phyloP scores from a whole-genome alignment of 352 stramenopile genomes.

The Globisporangium megalacanthum region DNA sequence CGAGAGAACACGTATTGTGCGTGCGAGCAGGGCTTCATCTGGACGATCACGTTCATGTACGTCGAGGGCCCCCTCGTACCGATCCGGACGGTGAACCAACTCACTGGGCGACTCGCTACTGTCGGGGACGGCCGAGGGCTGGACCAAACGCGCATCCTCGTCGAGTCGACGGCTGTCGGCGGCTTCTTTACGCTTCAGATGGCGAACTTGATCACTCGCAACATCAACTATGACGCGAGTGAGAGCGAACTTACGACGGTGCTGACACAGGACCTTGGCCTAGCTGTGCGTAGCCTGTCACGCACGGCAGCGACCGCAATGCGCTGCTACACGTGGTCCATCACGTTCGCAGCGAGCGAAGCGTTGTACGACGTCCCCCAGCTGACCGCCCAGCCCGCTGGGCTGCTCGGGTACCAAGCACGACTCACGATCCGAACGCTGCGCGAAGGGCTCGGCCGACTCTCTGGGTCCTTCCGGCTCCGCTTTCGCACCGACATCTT shows the following conservation, averaged over 20 bases:
- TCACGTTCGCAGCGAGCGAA: conserved; percentile 70
- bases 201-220: conserved; percentile 45
- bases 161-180: conserved; percentile 54
- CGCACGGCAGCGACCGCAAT: conserved; percentile 33
- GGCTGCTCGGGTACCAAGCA: conserved; percentile 57
- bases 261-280: conserved; percentile 53
- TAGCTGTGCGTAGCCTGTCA: conserved; percentile 50
- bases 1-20: conserved; percentile 64
- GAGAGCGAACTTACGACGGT: conserved; percentile 52
- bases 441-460: conserved; percentile 49
- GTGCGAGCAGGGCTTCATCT: conserved; percentile 65
- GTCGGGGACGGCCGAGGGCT: conserved; percentile 55
- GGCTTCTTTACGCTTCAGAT: conserved; percentile 67
- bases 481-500: conserved; percentile 69
- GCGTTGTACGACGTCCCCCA: conserved; percentile 55
- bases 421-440: conserved; percentile 39
- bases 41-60: conserved; percentile 76
- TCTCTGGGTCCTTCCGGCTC: conserved; percentile 68
- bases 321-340: conserved; percentile 59
- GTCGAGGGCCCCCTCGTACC: conserved; percentile 47
- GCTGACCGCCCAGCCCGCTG: conserved; percentile 39
- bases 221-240: conserved; percentile 60
- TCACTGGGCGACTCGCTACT: conserved; percentile 45
- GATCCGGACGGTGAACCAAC: conserved; percentile 34
- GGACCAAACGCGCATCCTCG: conserved; percentile 33